These are phyloP conservation scores for Lecanicillium sp. DNA, from an alignment of 2,329 filamentous ascomycete genomes.

Conservation along the genomic window DNA sequence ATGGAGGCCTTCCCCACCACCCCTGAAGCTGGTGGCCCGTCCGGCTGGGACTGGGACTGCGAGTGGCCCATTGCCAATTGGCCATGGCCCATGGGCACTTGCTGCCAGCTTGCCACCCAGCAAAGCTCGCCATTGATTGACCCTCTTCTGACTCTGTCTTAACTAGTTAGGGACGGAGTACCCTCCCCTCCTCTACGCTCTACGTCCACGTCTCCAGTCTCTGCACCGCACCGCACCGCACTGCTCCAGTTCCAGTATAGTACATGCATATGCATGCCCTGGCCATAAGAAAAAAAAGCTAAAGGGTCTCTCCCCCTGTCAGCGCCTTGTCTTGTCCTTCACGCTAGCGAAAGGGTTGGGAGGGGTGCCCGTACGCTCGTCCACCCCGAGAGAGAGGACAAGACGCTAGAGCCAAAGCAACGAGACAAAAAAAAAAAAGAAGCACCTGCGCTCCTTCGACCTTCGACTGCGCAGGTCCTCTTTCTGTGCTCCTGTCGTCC, in stretches of 20 bases:
- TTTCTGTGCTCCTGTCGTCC: neutral
- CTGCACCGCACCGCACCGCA: too few relatives aligned
- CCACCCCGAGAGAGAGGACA: conserved; percentile 1
- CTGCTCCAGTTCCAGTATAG: conserved; percentile 1
- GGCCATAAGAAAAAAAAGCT: neutral
- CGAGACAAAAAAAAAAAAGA: conserved; percentile 11
- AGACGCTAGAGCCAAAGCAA: conserved; percentile 12
- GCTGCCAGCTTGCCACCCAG: neutral
- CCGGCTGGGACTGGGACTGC: conserved; percentile 8
- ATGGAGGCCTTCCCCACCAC: conserved; percentile 9
- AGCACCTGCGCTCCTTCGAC: conserved; percentile 1
- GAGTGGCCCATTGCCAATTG: too few relatives aligned
- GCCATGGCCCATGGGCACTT: too few relatives aligned
- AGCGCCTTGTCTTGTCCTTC: neutral
- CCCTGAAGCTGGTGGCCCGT: conserved; percentile 10
- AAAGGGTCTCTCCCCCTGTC: conserved; percentile 6
- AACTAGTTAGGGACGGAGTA: too few relatives aligned
- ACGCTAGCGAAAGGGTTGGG: conserved; percentile 8
- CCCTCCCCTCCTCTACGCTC: too few relatives aligned
- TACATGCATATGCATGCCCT: conserved; percentile 1
- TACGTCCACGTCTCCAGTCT: too few relatives aligned
- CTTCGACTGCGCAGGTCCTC: neutral
- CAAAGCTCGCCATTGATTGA: conserved; percentile 4
- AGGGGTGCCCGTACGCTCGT: conserved; percentile 8
- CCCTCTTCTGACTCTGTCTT: too few relatives aligned